phyloP scores from a whole-genome alignment of 345 rosid species.

The Turnera subulata region DNA sequence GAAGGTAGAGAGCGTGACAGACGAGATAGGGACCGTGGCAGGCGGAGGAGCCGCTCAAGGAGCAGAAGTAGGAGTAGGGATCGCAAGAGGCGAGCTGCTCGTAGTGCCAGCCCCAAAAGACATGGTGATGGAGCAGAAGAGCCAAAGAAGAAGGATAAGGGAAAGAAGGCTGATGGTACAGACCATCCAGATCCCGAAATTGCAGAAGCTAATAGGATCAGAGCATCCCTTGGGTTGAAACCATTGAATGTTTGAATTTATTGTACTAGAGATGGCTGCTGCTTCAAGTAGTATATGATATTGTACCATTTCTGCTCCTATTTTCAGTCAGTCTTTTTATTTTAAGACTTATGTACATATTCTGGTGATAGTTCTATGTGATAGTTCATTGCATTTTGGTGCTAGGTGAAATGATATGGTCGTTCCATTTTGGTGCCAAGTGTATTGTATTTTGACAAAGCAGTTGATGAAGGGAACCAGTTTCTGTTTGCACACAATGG shows the following conservation, averaged over 20 bases:
- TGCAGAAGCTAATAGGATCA: slow-evolving; percentile 82
- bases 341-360: not conserved
- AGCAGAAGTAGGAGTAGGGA: slow-evolving; percentile 67
- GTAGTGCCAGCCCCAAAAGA: slow-evolving; percentile 52
- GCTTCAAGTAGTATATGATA: not conserved
- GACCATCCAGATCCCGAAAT: slow-evolving; percentile 87
- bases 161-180: slow-evolving; percentile 72
- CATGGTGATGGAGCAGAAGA: slow-evolving; percentile 45
- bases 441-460: too few relatives aligned
- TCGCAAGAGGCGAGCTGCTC: slow-evolving; percentile 64
- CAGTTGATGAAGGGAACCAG: too few relatives aligned
- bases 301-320: not conserved
- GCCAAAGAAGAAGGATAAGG: slow-evolving; percentile 61
- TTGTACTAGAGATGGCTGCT: not conserved
- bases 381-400: not conserved
- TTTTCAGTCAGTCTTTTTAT: not conserved
- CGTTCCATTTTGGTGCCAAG: too few relatives aligned
- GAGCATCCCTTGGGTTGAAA: slow-evolving; percentile 72
- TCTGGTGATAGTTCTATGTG: not conserved
- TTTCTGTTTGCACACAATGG: too few relatives aligned
- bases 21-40: slow-evolving; percentile 64
- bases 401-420: too few relatives aligned
- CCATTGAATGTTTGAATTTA: slow-evolving; percentile 35
- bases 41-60: slow-evolving; percentile 63
- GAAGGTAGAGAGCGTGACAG: slow-evolving; percentile 78